Base-by-base conservation (phyloP, 2,329 filamentous ascomycete genomes). In the Eutypella sp. region DNA sequence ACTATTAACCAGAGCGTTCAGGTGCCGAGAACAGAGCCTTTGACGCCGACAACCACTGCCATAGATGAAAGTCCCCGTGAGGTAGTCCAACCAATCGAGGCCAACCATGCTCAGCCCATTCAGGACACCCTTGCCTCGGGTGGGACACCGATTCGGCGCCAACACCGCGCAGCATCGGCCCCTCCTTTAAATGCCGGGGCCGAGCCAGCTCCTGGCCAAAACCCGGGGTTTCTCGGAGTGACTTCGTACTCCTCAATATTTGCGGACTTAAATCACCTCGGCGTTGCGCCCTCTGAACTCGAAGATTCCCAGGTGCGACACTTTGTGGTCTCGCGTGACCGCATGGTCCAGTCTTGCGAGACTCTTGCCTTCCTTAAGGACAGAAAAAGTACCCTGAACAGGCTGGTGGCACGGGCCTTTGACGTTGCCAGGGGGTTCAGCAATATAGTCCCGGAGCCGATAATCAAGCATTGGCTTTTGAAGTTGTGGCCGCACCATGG, bases 391-490 rank as follows among this genome's bases (percentile, higher is more conserved):
- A 46, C 61, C 45, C 52, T 66, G 13, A 57, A 61, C 33, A 53
- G 54, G 6, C 59, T 66, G 16, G 51, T 64, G 16, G 47, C 55
- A 3, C 57, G 55, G 7, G 61, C 52, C 39, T 63, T 58, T 23
- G 60, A 64, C 25, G 52, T 60, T 16, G 54, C 50, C 20, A 56
- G 65, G 23, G 63, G 58, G 3, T 48, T 53, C 8, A 54, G 48
- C 2, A 56, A 53, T 23, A 47, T 64, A 15, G 56, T 55, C 18
- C 50, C 58, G 8, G 56, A 59, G 42, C 53, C 55, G 16, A 57
- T 66, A 29, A 59, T 66, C 56, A 63, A 59, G 46, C 55, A 62
- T 25, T 66, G 64, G 64, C 55, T 67, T 4, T 19, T 48, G 31
- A 55, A 56, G 15, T 50, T 67, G 3, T 58, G 57, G 52, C 41